These are phyloP conservation scores for Ceriops decandra DNA, from an alignment of 345 rosid species.

Conservation along the genomic window DNA sequence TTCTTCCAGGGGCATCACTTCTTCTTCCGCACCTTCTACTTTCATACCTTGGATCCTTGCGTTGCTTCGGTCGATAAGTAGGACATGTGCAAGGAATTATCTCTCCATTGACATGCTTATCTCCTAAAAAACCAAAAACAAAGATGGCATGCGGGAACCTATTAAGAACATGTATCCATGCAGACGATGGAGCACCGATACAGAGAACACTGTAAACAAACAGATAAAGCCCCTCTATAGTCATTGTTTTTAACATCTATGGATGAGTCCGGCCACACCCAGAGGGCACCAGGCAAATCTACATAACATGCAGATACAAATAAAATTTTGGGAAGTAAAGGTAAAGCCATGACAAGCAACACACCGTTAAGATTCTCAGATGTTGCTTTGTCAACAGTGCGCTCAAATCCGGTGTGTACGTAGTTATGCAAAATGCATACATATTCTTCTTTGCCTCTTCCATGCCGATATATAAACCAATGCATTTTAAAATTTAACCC, in stretches of 20 bases:
- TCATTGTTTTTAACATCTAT: constrained; percentile 68
- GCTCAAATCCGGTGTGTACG: constrained; percentile 80
- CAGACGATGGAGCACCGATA: too few species aligned
- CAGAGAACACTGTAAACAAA: too few species aligned
- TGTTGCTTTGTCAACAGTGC: constrained; percentile 72
- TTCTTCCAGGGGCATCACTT: constrained; percentile 69
- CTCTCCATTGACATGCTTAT: constrained; percentile 90
- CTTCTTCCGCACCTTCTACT: constrained; percentile 71
- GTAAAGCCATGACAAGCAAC: neutral
- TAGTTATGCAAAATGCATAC: constrained; percentile 81
- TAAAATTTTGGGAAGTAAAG: neutral
- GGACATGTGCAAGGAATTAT: constrained; percentile 88
- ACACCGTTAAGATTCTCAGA: constrained; percentile 38
- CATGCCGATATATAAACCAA: constrained; percentile 45
- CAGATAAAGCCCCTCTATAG: constrained; percentile 60
- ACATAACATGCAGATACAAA: constrained; percentile 11
- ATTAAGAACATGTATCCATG: neutral
- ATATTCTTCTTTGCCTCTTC: constrained; percentile 95
- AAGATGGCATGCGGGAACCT: neutral
- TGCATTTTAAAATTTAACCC: neutral
- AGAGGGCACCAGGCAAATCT: constrained; percentile 92
- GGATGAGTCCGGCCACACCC: constrained; percentile 77
- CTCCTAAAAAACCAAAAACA: constrained; percentile 42
- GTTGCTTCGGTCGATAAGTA: constrained; percentile 84
- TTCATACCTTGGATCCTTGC: constrained; percentile 55